Percentiles rank a stretch among this genome's conserved stretches.
phyloP scores from a whole-genome alignment of 306 rosid species.

The Cucurbita argyrosperma region DNA sequence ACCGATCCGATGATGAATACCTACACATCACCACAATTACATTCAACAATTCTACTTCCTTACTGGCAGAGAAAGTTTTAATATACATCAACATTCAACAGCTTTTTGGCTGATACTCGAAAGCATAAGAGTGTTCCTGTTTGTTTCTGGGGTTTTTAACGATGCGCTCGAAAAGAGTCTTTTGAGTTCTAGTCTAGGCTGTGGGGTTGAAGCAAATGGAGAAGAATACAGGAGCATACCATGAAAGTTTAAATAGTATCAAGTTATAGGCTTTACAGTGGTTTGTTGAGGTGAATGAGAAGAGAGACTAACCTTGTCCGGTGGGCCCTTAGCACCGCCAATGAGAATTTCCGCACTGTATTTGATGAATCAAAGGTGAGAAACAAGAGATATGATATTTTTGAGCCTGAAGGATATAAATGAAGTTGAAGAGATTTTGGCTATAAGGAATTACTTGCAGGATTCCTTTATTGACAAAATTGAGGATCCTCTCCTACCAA shows the following conservation, averaged over 20 bases:
- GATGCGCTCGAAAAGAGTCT: neutral
- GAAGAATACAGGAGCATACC: neutral
- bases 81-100: neutral
- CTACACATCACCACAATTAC: slow-evolving; percentile 18
- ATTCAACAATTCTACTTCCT: too few species aligned
- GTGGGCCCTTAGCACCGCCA: slow-evolving; percentile 83
- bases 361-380: neutral
- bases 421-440: neutral
- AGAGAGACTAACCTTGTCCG: slow-evolving; percentile 63
- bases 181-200: neutral
- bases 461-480: slow-evolving; percentile 70
- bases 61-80: neutral
- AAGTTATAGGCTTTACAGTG: neutral
- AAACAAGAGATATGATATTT: neutral
- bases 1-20: slow-evolving; percentile 78
- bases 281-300: neutral
- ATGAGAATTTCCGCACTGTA: slow-evolving; percentile 83
- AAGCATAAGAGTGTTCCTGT: neutral
- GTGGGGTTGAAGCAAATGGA: neutral
- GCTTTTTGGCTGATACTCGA: neutral
- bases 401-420: neutral
- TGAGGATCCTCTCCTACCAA: slow-evolving; percentile 69
- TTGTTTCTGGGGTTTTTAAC: neutral
- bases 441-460: slow-evolving; percentile 42
- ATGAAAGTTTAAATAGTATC: too few species aligned